Percentiles rank a stretch among this genome's conserved stretches.
Evolutionary conservation across 257 asterid species (phyloP).

Genomic region (Solanum pimpinellifolium): DNA sequence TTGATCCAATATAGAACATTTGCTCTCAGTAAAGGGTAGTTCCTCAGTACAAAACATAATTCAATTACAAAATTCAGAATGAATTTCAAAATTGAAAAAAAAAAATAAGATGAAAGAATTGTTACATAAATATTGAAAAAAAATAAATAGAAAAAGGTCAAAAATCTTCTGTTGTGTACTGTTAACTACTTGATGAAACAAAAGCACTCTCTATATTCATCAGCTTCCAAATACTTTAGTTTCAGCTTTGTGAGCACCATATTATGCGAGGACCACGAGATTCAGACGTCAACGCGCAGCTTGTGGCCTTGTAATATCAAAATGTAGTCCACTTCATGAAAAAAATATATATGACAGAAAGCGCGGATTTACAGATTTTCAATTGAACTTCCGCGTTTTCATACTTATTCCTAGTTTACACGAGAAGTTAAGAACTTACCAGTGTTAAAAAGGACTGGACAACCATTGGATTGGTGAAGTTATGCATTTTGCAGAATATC

Average conservation of each 20-base stretch:
- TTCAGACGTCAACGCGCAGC: not conserved
- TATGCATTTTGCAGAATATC: constrained; percentile 8
- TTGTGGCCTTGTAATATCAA: not conserved
- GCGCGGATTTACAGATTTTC: not conserved
- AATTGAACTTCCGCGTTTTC: not conserved
- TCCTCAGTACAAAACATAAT: constrained; percentile 24
- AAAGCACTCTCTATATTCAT: constrained; percentile 35
- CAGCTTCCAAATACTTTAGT: constrained; percentile 37
- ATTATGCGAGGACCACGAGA: constrained; percentile 2
- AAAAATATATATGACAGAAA: not conserved
- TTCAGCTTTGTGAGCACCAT: constrained; percentile 10
- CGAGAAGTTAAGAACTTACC: constrained; percentile 7
- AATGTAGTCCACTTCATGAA: not conserved
- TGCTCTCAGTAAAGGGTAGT: constrained; percentile 3
- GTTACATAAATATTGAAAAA: constrained; percentile 33
- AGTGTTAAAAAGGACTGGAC: constrained; percentile 24
- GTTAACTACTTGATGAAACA: constrained; percentile 25
- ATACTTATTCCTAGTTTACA: not conserved
- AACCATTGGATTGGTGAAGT: constrained; percentile 17
- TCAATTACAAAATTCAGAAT: constrained; percentile 35
- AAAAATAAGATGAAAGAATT: constrained; percentile 27
- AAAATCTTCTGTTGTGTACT: constrained; percentile 18
- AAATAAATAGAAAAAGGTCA: constrained; percentile 9
- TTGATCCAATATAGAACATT: constrained; percentile 15
- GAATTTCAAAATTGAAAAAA: constrained; percentile 6